Conservation (phyloP, 148 eudicot genomes). For the Bassia scoparia region DNA sequence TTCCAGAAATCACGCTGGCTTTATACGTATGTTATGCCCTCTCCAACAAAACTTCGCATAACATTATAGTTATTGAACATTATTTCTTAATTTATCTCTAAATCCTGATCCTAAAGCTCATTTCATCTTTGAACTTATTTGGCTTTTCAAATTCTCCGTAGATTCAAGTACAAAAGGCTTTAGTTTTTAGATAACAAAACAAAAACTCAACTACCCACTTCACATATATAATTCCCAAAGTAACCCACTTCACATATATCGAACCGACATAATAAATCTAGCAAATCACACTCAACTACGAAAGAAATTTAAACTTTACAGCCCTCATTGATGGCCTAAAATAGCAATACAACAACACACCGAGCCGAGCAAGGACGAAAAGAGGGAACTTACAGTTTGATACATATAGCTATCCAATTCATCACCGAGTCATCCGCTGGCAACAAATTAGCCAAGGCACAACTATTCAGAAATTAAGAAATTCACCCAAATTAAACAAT, state of each 20-base stretch:
- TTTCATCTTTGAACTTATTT: neutral
- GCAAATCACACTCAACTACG: neutral
- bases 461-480: constrained; percentile 36
- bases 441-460: constrained; percentile 95
- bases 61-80: too few relatives aligned
- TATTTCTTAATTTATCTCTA: too few relatives aligned
- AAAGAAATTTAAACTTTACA: neutral
- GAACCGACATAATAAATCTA: neutral
- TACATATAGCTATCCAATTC: constrained; percentile 99
- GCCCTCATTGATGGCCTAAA: neutral
- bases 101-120: too few relatives aligned
- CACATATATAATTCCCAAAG: neutral
- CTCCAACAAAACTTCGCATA: too few relatives aligned
- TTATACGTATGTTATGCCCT: too few relatives aligned
- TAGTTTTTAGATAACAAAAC: too few relatives aligned
- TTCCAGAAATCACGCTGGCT: too few relatives aligned
- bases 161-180: neutral
- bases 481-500: neutral
- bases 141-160: neutral
- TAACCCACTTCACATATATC: neutral
- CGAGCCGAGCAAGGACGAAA: neutral
- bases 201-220: too few relatives aligned
- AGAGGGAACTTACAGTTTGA: constrained; percentile 65
- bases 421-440: constrained; percentile 82
- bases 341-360: neutral